Conservation (phyloP, 495 filamentous ascomycete species). For the Niebla homalea region DNA sequence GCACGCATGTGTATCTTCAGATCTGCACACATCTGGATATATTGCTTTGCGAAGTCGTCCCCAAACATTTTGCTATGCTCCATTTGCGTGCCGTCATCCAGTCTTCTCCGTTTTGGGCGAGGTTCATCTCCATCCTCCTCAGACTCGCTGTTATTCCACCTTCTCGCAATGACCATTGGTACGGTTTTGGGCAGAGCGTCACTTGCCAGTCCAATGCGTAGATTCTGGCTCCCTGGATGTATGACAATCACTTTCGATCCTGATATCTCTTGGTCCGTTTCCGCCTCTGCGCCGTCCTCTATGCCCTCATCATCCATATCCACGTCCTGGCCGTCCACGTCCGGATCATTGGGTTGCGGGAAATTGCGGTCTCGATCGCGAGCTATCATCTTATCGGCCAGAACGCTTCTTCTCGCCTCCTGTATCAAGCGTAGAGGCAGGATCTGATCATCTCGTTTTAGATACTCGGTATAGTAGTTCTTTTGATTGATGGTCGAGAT, state of each 20-base stretch:
- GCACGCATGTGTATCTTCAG: conserved; percentile 79
- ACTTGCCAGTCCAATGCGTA: conserved; percentile 82
- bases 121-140: conserved; percentile 68
- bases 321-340: conserved; percentile 22
- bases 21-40: conserved; percentile 66
- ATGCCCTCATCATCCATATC: conserved; percentile 45
- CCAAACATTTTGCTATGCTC: conserved; percentile 72
- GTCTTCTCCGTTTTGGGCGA: conserved; percentile 74
- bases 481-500: conserved; percentile 93
- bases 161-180: conserved; percentile 82
- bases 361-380: conserved; percentile 78
- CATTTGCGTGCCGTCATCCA: conserved; percentile 43
- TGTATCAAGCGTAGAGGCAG: conserved; percentile 74
- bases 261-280: conserved; percentile 43
- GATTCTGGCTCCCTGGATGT: conserved; percentile 94
- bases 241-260: conserved; percentile 92
- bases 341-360: conserved; percentile 50
- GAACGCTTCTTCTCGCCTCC: conserved; percentile 64
- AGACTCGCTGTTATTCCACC: conserved; percentile 59
- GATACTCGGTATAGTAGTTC: conserved; percentile 99
- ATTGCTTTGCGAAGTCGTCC: conserved; percentile 68
- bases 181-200: conserved; percentile 89
- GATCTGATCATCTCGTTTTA: conserved; percentile 95
- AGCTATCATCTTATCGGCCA: conserved; percentile 53
- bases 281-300: conserved; percentile 49